phyloP scores from a whole-genome alignment of 1,139 yeast species.

The Debaryomycetaceae sp. region DNA sequence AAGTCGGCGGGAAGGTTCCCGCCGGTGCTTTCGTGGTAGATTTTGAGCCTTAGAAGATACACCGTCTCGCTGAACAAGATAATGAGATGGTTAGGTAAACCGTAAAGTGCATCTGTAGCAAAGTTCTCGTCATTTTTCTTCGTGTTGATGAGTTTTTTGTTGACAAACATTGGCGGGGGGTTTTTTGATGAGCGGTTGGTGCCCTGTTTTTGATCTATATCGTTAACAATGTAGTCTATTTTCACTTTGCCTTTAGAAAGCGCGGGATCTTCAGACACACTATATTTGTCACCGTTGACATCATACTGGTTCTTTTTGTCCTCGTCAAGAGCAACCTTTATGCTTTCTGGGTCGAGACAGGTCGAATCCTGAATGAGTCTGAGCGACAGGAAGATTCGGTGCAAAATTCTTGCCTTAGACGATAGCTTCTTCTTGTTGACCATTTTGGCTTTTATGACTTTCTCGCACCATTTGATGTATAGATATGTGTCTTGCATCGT shows the following conservation, averaged over 20 bases:
- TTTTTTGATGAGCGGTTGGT: conserved; percentile 3
- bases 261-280: conserved; percentile 2
- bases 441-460: conserved; percentile 69
- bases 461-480: conserved; percentile 74
- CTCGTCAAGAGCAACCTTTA: conserved; percentile 33
- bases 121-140: conserved; percentile 52
- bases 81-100: conserved; percentile 78
- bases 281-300: conserved; percentile 38
- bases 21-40: conserved; percentile 41
- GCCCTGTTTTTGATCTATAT: conserved; percentile 10
- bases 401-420: conserved; percentile 72
- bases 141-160: conserved; percentile 43
- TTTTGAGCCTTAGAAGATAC: conserved; percentile 58
- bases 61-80: conserved; percentile 69
- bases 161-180: conserved; percentile 42
- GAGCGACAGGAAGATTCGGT: conserved; percentile 72
- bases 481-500: conserved; percentile 83
- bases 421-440: conserved; percentile 62
- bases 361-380: conserved; percentile 75
- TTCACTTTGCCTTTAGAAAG: conserved; percentile 28
- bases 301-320: conserved; percentile 34
- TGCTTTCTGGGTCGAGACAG: conserved; percentile 46
- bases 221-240: conserved; percentile 47
- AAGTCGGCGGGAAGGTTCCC: conserved; percentile 41
- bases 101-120: conserved; percentile 80